Base-by-base conservation (phyloP, 208 protist species). In the Acanthamoeba lenticulata region DNA sequence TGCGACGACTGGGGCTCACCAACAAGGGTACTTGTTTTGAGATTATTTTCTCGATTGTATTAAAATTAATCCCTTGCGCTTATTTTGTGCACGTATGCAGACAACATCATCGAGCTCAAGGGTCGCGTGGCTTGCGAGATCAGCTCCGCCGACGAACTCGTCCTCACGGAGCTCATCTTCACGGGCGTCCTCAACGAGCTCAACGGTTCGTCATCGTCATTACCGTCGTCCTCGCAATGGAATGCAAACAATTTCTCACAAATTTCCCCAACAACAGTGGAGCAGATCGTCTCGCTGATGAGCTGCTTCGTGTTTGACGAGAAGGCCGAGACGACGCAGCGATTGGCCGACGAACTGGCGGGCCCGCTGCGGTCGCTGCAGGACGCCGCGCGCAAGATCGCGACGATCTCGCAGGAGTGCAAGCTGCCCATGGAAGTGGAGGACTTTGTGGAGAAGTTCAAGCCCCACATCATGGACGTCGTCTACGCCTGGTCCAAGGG, bases 111-210 rank as follows among this genome's bases (percentile, higher is more conserved):
- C 65, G 96, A 98, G 19, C 94, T 98, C 17, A 99, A 99, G 96
- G 99, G 96, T 19, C 77, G 98, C 44, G 98, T 99, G 36, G 99
- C 99, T 34, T 99, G 98, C 89, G 99, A 99, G 95, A 99, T 99
- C 60, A 99, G 98, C 38, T 98, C 99, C 1, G 98, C 97, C 7
- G 99, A 99, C 92, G 99, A 99, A 95, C 98, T 99, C 67, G 97
- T 99, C 1, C 97, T 99, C 36, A 99, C 98, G 0, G 99, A 99
- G 94, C 95, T 99, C 19, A 97, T 99, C 24, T 99, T 99, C 95
- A 98, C 98, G 57, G 99, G 99, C 92, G 95, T 99, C 36, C 98
- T 99, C 94, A 99, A 99, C 96, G 98, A 99, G 52, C 94, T 98
- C 24, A 94, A 32, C 13, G 65, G 65, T 74, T 17, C 60, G 15